Conservation (phyloP, 305 asterid genomes). For the Solanum hybrid region DNA sequence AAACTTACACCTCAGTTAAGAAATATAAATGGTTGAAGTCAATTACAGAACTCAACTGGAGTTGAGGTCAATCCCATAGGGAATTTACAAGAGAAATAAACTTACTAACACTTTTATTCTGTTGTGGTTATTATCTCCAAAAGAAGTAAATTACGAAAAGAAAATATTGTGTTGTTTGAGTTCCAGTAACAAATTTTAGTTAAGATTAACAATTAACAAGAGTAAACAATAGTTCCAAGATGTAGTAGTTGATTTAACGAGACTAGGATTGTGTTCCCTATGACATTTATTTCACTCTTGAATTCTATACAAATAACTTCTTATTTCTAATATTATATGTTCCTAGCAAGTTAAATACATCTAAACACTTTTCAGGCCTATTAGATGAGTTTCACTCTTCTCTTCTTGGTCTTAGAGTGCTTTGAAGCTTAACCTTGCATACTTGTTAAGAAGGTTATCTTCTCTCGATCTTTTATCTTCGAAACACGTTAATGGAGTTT, state of each 20-base stretch:
- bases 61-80: not conserved
- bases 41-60: not conserved
- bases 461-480: not conserved
- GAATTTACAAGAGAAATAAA: too few relatives aligned
- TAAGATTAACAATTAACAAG: not conserved
- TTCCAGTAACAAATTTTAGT: not conserved
- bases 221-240: not conserved
- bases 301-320: not conserved
- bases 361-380: not conserved
- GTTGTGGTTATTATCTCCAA: not conserved
- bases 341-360: not conserved
- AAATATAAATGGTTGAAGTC: not conserved
- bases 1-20: not conserved
- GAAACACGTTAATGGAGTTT: not conserved
- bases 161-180: not conserved
- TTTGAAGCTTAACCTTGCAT: not conserved
- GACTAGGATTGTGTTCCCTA: not conserved
- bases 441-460: not conserved
- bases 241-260: not conserved
- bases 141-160: not conserved
- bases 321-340: not conserved
- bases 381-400: not conserved
- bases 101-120: not conserved
- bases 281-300: not conserved
- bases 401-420: not conserved